phyloP scores from a whole-genome alignment of 1,284 basidiomycete species.

The Cryptococcus deneoformans region DNA sequence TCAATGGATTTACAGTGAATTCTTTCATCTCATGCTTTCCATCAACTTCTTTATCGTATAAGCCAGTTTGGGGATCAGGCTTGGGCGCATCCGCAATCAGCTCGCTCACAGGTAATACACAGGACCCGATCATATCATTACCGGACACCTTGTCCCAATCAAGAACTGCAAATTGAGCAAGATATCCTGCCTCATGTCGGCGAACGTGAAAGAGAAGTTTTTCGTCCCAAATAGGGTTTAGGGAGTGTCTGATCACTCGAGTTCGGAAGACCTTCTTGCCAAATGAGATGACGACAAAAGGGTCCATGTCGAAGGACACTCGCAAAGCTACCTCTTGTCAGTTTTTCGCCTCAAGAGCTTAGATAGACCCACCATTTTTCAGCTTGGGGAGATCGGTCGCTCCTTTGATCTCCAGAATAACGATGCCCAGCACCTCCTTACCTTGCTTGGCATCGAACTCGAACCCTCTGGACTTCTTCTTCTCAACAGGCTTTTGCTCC shows the following conservation, averaged over 20 bases:
- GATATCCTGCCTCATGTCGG: constrained; percentile 73
- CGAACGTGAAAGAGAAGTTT: constrained; percentile 95
- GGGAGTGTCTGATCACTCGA: constrained; percentile 79
- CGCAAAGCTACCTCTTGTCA: constrained; percentile 31
- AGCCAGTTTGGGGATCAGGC: constrained; percentile 66
- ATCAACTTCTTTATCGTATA: constrained; percentile 62
- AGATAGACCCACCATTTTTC: constrained; percentile 68
- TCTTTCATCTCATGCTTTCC: constrained; percentile 64
- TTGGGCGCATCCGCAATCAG: constrained; percentile 70
- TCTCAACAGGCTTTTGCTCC: constrained; percentile 1
- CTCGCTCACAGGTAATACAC: constrained; percentile 63
- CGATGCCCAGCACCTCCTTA: constrained; percentile 86
- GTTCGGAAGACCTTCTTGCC: constrained; percentile 97
- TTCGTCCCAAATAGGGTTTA: constrained; percentile 93
- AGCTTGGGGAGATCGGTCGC: constrained; percentile 81
- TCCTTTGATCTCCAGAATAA: constrained; percentile 70
- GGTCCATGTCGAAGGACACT: constrained; percentile 77
- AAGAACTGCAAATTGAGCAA: constrained; percentile 74
- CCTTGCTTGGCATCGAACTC: constrained; percentile 61
- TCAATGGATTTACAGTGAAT: constrained; percentile 57
- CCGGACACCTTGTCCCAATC: constrained; percentile 93
- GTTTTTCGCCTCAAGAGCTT: not conserved
- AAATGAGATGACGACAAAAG: constrained; percentile 93
- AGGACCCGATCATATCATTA: constrained; percentile 83
- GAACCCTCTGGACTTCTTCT: constrained; percentile 51